Percentiles rank a stretch among this genome's conserved stretches.
These are phyloP conservation scores for Alternaria dauci DNA, from an alignment of 2,329 filamentous ascomycete genomes.

Conservation along the genomic window DNA sequence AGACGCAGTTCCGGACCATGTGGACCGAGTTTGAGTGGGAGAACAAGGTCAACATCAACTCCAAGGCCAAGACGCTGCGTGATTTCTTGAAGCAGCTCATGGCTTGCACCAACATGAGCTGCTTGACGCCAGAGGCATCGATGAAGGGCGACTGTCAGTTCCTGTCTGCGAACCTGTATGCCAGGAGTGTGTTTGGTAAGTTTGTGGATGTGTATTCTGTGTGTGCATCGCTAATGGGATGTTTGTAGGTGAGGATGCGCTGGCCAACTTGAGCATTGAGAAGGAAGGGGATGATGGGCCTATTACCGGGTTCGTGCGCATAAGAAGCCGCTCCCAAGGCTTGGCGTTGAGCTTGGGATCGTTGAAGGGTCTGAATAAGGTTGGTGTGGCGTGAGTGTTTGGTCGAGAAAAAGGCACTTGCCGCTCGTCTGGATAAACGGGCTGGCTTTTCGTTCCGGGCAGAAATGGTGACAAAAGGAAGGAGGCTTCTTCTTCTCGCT, in stretches of 20 bases:
- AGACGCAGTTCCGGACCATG: constrained; percentile 99
- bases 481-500: constrained; percentile 2
- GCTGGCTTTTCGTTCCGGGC: background rate
- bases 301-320: constrained; percentile 96
- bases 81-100: constrained; percentile 95
- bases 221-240: constrained; percentile 12
- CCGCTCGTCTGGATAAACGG: background rate
- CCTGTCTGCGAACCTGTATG: constrained; percentile 95
- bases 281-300: constrained; percentile 95
- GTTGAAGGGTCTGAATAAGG: constrained; percentile 83
- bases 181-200: constrained; percentile 97
- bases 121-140: constrained; percentile 93
- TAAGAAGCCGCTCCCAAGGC: constrained; percentile 95
- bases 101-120: constrained; percentile 99
- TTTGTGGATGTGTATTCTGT: constrained; percentile 34
- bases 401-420: constrained; percentile 6
- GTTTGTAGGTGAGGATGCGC: constrained; percentile 86
- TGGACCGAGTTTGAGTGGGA: constrained; percentile 99
- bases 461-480: constrained; percentile 13
- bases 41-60: constrained; percentile 99
- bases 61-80: constrained; percentile 88
- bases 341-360: constrained; percentile 92
- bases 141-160: constrained; percentile 98
- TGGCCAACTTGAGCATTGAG: constrained; percentile 97
- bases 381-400: constrained; percentile 36